Percentiles rank a stretch among this genome's conserved stretches.
Conservation (phyloP, 768 basidiomycete species). For the Suillus occidentalis region DNA sequence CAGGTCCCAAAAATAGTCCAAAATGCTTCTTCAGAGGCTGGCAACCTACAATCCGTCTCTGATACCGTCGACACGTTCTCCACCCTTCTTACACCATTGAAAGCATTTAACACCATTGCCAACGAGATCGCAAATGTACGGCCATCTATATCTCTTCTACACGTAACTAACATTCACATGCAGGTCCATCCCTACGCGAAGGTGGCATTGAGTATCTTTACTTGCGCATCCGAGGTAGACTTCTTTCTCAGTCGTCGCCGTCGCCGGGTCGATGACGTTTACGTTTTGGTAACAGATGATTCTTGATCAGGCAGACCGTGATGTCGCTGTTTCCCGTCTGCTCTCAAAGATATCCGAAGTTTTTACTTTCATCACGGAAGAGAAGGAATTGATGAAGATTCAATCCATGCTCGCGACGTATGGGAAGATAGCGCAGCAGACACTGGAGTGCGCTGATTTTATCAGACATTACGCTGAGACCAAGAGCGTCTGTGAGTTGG, state of each 20-base stretch:
- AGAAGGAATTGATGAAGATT: not conserved
- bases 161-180: not conserved
- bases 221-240: not conserved
- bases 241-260: too few relatives aligned
- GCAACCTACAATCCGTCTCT: not conserved
- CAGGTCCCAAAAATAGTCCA: not conserved
- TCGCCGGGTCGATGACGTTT: not conserved
- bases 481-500: too few relatives aligned
- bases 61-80: not conserved
- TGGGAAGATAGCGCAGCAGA: conserved; percentile 13
- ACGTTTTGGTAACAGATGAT: not conserved
- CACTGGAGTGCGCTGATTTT: conserved; percentile 11
- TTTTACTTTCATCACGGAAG: conserved; percentile 1
- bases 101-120: not conserved
- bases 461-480: too few relatives aligned
- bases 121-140: not conserved
- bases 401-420: not conserved
- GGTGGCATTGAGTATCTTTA: not conserved
- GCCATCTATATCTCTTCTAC: not conserved
- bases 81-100: not conserved
- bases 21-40: not conserved
- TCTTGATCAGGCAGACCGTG: not conserved
- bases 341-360: not conserved
- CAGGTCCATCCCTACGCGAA: not conserved
- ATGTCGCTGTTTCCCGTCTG: not conserved